These are phyloP conservation scores for Passiflora organensis DNA, from an alignment of 345 rosid genomes.

Conservation along the genomic window DNA sequence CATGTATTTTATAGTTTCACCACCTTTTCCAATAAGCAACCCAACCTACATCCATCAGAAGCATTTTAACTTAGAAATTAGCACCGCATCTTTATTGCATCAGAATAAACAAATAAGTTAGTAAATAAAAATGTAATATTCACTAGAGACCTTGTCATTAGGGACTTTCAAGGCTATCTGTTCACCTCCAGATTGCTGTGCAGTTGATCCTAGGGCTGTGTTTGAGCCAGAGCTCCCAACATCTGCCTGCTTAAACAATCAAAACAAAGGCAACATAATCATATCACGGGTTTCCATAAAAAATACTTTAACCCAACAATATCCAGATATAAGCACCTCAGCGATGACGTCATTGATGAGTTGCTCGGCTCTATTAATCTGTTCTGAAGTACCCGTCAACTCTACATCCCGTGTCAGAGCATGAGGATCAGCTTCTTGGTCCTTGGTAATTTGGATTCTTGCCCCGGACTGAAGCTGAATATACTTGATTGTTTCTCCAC, in stretches of 20 bases:
- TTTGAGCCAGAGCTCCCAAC: conserved; percentile 20
- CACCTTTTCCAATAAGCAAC: conserved; percentile 28
- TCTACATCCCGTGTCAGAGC: conserved; percentile 24
- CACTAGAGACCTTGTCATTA: conserved; percentile 20
- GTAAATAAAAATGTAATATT: not conserved
- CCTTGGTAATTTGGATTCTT: conserved; percentile 22
- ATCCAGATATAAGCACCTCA: conserved; percentile 12
- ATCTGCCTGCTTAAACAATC: conserved; percentile 18
- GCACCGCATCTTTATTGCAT: not conserved
- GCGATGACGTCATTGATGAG: conserved; percentile 19
- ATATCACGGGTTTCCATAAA: not conserved
- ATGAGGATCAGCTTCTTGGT: conserved; percentile 28
- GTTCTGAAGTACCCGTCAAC: conserved; percentile 20
- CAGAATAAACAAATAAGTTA: not conserved
- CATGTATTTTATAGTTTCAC: conserved; percentile 28
- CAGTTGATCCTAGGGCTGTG: conserved; percentile 8
- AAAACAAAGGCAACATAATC: not conserved
- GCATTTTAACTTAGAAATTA: not conserved
- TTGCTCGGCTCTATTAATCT: conserved; percentile 23
- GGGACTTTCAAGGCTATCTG: conserved; percentile 22
- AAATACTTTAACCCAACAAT: not conserved
- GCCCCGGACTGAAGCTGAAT: conserved; percentile 24
- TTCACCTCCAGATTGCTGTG: conserved; percentile 19
- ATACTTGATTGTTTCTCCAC: conserved; percentile 23
- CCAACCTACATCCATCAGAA: conserved; percentile 19